Base-by-base conservation (phyloP, 495 filamentous ascomycete genomes). In the Penicillium dipodomyicola region DNA sequence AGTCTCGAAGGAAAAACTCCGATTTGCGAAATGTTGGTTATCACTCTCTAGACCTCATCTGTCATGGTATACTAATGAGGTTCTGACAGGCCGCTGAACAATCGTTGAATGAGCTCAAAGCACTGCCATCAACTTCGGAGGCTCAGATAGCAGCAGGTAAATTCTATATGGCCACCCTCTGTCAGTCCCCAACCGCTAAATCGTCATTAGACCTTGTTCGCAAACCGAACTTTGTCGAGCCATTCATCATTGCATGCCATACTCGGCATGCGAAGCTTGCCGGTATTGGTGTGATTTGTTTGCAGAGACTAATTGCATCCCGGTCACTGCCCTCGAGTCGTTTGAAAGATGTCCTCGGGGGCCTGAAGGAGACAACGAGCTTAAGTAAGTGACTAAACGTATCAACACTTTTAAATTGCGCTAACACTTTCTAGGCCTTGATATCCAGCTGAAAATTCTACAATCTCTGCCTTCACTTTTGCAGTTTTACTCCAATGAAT, bases 371-470 rank as follows among this genome's bases (percentile, higher is more conserved):
- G 65, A 91, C 88, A 49, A 87, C 88, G 14, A 77, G 74, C 57
- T 58, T 88, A 56, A 81, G 86, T 86, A 74, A 48, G 67, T 63
- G 17, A 17, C 30, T 17, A 17, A 29, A 9, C 23, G 43, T 4
- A 43, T 11, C 11, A 35, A 46, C n/a, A 4, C 25, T 25, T 9
- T 50, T 30, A 29, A 17, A 5, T 10, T 4, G 22, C 58, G 48
- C 70, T 79, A 49, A 81, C 52, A n/a, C 4, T 72, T 63, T 23
- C 63, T 72, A 80, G 92, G 87, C 32, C 82, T 95, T 47, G 95
- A 98, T 69, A 87, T 97, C 3, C 94, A 98, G 64, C 82, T 98
- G 49, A 98, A 97, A 72, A 95, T 97, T 29, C 77, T 98, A 17
- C 94, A 98, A 68, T 89, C 92, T 0, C 75, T 98, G 30, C 94